These are phyloP conservation scores for Pseudopithomyces chartarum DNA, from an alignment of 2,329 filamentous ascomycete species.

Conservation along the genomic window DNA sequence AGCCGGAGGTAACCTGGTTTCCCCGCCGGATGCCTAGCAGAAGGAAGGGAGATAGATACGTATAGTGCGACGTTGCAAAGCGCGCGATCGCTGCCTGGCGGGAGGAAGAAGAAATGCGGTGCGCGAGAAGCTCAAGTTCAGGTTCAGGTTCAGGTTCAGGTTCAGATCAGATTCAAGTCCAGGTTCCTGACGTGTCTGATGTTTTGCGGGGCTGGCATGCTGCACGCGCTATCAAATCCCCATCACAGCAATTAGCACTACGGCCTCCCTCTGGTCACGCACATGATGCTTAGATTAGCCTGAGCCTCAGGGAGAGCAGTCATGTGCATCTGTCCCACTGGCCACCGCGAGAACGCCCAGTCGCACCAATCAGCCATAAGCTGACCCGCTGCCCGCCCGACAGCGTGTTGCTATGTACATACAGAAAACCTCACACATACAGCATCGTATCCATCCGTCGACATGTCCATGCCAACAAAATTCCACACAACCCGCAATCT, in stretches of 20 bases:
- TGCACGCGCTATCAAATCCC: constrained; percentile 12
- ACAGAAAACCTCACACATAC: too few species aligned
- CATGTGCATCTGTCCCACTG: constrained; percentile 3
- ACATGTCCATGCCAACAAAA: too few species aligned
- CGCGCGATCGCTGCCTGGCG: constrained; percentile 2
- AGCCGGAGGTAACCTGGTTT: too few species aligned
- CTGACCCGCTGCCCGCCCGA: not conserved
- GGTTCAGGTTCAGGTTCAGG: too few species aligned
- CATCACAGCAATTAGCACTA: not conserved
- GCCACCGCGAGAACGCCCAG: not conserved
- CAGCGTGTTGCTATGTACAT: too few species aligned
- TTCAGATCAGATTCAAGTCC: too few species aligned
- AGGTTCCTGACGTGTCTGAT: constrained; percentile 23
- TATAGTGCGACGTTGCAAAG: constrained; percentile 17
- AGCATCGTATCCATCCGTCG: too few species aligned
- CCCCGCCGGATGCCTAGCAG: constrained; percentile 31
- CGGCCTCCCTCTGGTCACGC: constrained; percentile 8
- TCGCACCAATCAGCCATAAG: not conserved
- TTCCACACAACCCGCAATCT: too few species aligned
- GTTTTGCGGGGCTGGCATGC: constrained; percentile 22
- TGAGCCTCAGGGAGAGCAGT: not conserved
- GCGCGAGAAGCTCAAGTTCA: too few species aligned
- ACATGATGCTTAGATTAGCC: constrained; percentile 17
- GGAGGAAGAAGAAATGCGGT: too few species aligned
- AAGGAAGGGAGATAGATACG: constrained; percentile 11